phyloP scores from a whole-genome alignment of 2,329 filamentous ascomycete species.

The Xylaria sp. region DNA sequence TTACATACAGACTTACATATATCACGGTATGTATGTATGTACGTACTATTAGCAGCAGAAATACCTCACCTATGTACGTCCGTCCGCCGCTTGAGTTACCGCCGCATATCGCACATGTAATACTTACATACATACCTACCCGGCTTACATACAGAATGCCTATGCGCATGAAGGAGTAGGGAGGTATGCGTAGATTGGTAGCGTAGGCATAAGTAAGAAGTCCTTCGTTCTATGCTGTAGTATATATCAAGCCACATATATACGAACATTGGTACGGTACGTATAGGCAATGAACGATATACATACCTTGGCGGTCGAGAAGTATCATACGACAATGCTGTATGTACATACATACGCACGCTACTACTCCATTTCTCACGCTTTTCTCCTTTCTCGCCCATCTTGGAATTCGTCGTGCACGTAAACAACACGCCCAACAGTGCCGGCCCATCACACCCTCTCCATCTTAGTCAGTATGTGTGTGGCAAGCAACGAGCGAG shows the following conservation, averaged over 20 bases:
- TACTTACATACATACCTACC: not conserved
- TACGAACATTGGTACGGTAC: not conserved
- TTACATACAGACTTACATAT: not conserved
- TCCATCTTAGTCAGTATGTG: conserved; percentile 1
- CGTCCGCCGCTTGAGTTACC: not conserved
- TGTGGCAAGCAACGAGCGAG: not conserved
- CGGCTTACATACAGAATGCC: not conserved
- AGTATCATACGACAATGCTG: conserved; percentile 31
- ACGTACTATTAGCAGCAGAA: conserved; percentile 8
- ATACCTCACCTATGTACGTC: conserved; percentile 20
- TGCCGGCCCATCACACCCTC: not conserved
- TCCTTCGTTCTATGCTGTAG: conserved; percentile 11
- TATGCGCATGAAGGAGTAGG: not conserved
- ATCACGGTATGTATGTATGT: not conserved
- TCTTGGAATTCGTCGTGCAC: conserved; percentile 6
- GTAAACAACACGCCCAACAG: not conserved
- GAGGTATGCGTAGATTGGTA: not conserved
- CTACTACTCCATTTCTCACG: conserved; percentile 1
- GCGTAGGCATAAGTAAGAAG: not conserved
- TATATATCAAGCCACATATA: conserved; percentile 18
- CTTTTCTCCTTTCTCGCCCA: not conserved
- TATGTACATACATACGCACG: not conserved
- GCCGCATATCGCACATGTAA: conserved; percentile 9
- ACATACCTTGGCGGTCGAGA: conserved; percentile 20
- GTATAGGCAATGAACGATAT: too few species aligned